Evolutionary conservation across 495 filamentous ascomycete genomes (phyloP), one percentile per base, ranked within the genome.

Genomic region (Cercophora newfieldiana): DNA sequence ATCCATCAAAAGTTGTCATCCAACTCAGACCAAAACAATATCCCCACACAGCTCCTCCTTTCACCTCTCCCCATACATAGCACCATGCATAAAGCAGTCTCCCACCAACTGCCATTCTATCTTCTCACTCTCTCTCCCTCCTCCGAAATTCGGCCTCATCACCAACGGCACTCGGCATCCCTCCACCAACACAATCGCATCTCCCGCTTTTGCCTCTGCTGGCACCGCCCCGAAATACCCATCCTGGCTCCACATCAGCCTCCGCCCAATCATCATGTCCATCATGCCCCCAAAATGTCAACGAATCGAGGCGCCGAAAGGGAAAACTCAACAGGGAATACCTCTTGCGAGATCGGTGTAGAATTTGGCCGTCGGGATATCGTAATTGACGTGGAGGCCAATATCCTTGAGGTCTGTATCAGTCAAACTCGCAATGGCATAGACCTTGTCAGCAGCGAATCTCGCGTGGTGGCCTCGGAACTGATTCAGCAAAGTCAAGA

Each of bases 221-320:
- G 49, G 49, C 49, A 53, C 49, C 2, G 49, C 10, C 24, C 49
- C n/a, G 22, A 53, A 53, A 25, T 53, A 53, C 49, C 49, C 49
- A 22, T 53, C 49, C 10, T 19, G 49, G n/a, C 7, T 53, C 49
- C 49, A 53, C 49, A 53, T 53, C 7, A 53, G 49, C 49, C n/a
- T 53, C 49, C 49, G 49, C 49, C 49, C 49, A 6, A 53, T 21
- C 49, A 53, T 53, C 49, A 53, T 53, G 49, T 53, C 49, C 49
- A 53, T 22, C 19, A 25, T 53, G 6, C 49, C 49, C 10, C 19
- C n/a, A 12, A 53, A 53, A n/a, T n/a, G 49, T 53, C 49, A n/a
- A 22, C 8, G 5, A 7, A 10, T 6, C 19, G 19, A 4, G 49
- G 49, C 12, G 1, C 22, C 24, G 49, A 53, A 2, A 3, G 6